Conservation (phyloP, 2,329 filamentous ascomycete genomes). For the Geosmithia flava region DNA sequence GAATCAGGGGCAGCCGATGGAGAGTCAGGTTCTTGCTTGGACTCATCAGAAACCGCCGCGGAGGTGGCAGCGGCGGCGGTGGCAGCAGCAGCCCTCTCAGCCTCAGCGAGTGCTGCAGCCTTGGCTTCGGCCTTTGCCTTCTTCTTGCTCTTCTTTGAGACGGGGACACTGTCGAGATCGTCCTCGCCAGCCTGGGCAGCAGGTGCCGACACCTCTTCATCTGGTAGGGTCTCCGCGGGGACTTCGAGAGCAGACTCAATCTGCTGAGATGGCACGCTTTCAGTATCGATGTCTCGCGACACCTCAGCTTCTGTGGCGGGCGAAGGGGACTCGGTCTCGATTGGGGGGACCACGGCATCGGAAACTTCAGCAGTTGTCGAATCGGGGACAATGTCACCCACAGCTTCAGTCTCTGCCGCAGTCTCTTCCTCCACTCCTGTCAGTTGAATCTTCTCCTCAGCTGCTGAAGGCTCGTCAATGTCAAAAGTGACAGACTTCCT, state of each 20-base stretch:
- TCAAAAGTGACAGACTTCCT: slow-evolving; percentile 4
- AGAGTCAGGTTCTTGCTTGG: not conserved
- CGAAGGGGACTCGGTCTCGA: not conserved
- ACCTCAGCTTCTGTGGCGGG: not conserved
- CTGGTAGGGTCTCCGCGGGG: not conserved
- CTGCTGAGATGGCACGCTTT: not conserved
- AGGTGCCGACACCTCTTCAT: not conserved
- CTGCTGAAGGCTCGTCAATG: not conserved
- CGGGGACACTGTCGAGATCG: not conserved
- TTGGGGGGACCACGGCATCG: not conserved
- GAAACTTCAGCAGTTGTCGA: not conserved
- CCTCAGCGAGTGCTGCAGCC: slow-evolving; percentile 3
- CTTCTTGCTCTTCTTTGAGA: slow-evolving; percentile 4
- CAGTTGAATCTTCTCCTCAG: not conserved
- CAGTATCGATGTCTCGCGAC: not conserved
- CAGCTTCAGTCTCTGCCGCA: not conserved
- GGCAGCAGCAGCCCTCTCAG: not conserved
- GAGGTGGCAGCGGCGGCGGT: not conserved
- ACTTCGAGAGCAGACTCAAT: not conserved
- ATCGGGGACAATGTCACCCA: not conserved
- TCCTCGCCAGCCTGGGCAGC: not conserved
- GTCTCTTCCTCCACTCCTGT: not conserved
- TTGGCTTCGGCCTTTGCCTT: slow-evolving; percentile 10
- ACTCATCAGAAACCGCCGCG: not conserved
- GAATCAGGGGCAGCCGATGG: not conserved